Conservation (phyloP, 129 eudicot species). For the Tagetes erecta region DNA sequence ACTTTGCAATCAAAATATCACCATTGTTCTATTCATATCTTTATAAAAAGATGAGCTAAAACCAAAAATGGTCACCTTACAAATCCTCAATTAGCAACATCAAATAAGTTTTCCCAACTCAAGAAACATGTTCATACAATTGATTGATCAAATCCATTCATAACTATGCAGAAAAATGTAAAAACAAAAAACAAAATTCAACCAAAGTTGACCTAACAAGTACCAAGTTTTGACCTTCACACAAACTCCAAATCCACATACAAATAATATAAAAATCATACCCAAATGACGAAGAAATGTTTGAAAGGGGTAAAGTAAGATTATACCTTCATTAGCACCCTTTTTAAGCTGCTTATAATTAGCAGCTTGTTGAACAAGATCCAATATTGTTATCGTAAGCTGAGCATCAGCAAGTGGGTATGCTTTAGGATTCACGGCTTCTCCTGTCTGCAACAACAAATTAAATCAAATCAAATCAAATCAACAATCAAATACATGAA, state of each 20-base stretch:
- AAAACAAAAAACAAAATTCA: not conserved
- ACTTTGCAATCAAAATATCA: not conserved
- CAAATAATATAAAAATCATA: constrained; percentile 3
- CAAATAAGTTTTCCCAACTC: not conserved
- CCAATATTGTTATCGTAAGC: constrained; percentile 61
- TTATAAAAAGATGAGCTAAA: not conserved
- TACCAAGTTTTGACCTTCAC: constrained; percentile 12
- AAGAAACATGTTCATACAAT: not conserved
- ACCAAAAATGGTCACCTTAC: not conserved
- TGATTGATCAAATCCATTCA: not conserved
- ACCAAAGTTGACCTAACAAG: constrained; percentile 19
- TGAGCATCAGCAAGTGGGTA: constrained; percentile 81
- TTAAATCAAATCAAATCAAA: not conserved
- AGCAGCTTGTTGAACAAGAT: constrained; percentile 77
- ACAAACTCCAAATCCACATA: not conserved
- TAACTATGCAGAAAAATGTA: not conserved
- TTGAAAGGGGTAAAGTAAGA: not conserved
- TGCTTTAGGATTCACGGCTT: constrained; percentile 74
- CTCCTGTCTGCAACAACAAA: constrained; percentile 53
- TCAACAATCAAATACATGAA: not conserved
- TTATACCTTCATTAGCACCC: constrained; percentile 79
- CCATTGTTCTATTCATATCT: not conserved
- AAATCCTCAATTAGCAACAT: not conserved
- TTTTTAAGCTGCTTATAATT: constrained; percentile 76
- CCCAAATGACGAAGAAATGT: not conserved